Evolutionary conservation across 2,329 filamentous ascomycete species (phyloP), one percentile per base, ranked within the genome.

Genomic region (Scedosporium apiospermum): DNA sequence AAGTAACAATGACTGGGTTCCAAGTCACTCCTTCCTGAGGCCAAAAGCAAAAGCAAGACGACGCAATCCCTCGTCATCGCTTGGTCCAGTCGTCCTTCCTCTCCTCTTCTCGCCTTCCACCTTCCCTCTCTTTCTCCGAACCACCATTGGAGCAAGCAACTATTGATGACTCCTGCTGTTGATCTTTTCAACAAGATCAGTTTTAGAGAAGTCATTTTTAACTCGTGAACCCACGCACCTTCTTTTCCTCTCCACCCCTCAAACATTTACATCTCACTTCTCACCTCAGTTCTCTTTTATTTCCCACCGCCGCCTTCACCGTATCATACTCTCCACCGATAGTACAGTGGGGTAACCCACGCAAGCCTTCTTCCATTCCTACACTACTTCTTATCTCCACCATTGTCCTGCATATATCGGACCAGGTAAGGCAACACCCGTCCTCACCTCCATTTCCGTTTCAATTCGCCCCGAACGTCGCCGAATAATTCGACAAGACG

Each of bases 11-110:
- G 34, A 38, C 9, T 38, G 34, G 6, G 10, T 38, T 55, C 2
- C 44, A 55, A 23, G 23, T 23, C 51, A 55, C 51, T 27, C 51
- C 51, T 55, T 53, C 60, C 60, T 57, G 38, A 62, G 60, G 34
- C 60, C 60, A 58, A 62, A 62, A 62, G 60, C 41, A 58, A 61
- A 61, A 57, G 60, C 60, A 49, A 62, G 51, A 42, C 60, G 51
- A 57, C 60, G 30, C 60, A 57, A 62, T 62, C 38, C 60, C 60
- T 62, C 60, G 60, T 62, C 60, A 62, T 62, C 53, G 44, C 23
- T 61, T 27, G 42, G 46, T 30, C 46, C 23, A 14, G 12, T 34
- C 42, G 18, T 51, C 26, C 26, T 44, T n/a, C 51, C 34, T 51
- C 44, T 26, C 26, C 59, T 38, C 59, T 21, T 18, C 26, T 38